Conservation (phyloP, 2,329 filamentous ascomycete species). For the Seiridium cupressi region DNA sequence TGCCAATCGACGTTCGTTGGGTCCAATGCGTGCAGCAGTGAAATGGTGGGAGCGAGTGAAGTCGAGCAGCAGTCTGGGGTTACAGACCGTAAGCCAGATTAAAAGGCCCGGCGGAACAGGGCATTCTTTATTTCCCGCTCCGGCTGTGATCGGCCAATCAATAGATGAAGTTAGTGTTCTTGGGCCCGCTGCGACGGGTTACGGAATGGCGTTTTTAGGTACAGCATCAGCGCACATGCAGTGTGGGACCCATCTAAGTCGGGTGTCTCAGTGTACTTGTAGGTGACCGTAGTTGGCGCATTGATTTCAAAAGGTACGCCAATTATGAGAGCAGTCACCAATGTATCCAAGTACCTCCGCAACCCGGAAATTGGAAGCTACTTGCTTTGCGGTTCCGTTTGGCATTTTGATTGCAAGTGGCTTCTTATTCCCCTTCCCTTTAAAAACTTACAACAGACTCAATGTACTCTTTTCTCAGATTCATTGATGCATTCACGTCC, state of each 20-base stretch:
- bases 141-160: not conserved
- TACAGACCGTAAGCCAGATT: not conserved
- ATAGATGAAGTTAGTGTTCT: not conserved
- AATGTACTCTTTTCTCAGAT: not conserved
- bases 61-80: not conserved
- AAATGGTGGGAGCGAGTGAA: not conserved
- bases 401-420: not conserved
- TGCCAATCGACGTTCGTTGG: not conserved
- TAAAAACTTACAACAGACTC: not conserved
- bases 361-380: not conserved
- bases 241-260: not conserved
- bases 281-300: not conserved
- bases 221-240: not conserved
- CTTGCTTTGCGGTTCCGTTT: not conserved
- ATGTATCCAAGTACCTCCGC: not conserved
- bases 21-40: not conserved
- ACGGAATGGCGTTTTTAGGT: not conserved
- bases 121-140: not conserved
- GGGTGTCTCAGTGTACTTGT: not conserved
- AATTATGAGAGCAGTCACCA: not conserved
- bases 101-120: not conserved
- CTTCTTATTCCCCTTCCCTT: not conserved
- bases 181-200: not conserved
- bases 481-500: not conserved
- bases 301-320: not conserved